These are phyloP conservation scores for Tricholomella constricta DNA, from an alignment of 768 basidiomycete genomes.

Conservation along the genomic window DNA sequence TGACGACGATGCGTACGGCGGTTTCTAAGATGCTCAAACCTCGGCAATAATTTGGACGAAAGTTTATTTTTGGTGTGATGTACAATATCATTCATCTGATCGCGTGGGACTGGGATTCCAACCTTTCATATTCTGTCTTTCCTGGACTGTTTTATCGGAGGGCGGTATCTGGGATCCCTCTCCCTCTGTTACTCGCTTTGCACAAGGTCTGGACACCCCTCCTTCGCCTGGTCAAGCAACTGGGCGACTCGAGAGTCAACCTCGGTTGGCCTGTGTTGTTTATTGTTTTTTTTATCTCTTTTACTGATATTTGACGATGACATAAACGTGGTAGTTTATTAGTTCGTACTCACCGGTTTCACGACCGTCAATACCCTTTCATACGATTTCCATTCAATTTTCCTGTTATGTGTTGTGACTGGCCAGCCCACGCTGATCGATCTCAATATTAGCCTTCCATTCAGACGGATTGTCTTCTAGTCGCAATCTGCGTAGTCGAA, in stretches of 20 bases:
- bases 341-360: not conserved
- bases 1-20: constrained; percentile 23
- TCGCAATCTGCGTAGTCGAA: too few relatives aligned
- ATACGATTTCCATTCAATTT: not conserved
- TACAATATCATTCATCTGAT: constrained; percentile 3
- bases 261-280: not conserved
- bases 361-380: constrained; percentile 8
- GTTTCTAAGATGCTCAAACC: constrained; percentile 14
- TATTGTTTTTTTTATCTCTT: constrained; percentile 1
- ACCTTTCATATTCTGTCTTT: not conserved
- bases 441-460: too few relatives aligned
- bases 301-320: not conserved
- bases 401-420: too few relatives aligned
- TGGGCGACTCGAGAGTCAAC: not conserved
- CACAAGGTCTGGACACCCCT: not conserved
- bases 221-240: too few relatives aligned
- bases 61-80: constrained; percentile 5
- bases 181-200: not conserved
- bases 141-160: not conserved
- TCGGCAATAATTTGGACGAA: not conserved
- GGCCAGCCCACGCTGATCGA: too few relatives aligned
- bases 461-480: too few relatives aligned
- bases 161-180: constrained; percentile 9
- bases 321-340: not conserved
- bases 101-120: not conserved